Conservation (phyloP, 257 asterid genomes). For the Capsicum baccatum region DNA sequence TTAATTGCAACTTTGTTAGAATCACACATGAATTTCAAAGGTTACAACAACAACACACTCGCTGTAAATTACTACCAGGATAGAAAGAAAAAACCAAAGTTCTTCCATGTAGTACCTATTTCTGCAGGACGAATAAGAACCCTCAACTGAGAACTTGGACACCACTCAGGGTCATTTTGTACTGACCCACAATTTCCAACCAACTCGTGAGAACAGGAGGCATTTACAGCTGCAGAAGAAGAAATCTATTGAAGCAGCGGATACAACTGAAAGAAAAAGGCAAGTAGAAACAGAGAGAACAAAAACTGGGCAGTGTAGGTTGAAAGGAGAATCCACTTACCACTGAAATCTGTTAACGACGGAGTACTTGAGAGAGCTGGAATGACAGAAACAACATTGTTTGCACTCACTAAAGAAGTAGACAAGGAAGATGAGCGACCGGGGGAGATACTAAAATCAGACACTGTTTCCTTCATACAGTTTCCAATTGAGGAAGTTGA, state of each 20-base stretch:
- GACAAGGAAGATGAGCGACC: constrained; percentile 36
- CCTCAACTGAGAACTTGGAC: constrained; percentile 32
- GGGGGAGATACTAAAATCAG: constrained; percentile 30
- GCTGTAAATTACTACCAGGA: neutral
- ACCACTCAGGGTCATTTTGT: constrained; percentile 30
- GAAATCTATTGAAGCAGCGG: constrained; percentile 17
- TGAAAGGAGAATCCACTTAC: constrained; percentile 46
- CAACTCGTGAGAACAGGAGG: constrained; percentile 26
- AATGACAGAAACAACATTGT: constrained; percentile 36
- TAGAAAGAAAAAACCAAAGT: neutral
- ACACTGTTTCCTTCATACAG: constrained; percentile 35
- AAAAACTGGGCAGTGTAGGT: constrained; percentile 21
- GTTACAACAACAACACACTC: too few species aligned
- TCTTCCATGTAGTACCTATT: constrained; percentile 43
- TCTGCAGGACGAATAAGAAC: constrained; percentile 37
- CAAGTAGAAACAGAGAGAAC: neutral
- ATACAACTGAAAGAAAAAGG: constrained; percentile 5
- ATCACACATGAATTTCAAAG: constrained; percentile 25
- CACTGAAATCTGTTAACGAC: constrained; percentile 40
- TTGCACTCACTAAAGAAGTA: constrained; percentile 28
- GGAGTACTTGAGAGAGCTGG: constrained; percentile 32
- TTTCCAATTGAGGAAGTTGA: constrained; percentile 32
- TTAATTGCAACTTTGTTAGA: constrained; percentile 21
- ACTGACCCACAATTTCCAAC: constrained; percentile 36
- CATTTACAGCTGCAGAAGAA: constrained; percentile 37